phyloP scores from a whole-genome alignment of 2,329 filamentous ascomycete species.

The Cordyceps farinosa region DNA sequence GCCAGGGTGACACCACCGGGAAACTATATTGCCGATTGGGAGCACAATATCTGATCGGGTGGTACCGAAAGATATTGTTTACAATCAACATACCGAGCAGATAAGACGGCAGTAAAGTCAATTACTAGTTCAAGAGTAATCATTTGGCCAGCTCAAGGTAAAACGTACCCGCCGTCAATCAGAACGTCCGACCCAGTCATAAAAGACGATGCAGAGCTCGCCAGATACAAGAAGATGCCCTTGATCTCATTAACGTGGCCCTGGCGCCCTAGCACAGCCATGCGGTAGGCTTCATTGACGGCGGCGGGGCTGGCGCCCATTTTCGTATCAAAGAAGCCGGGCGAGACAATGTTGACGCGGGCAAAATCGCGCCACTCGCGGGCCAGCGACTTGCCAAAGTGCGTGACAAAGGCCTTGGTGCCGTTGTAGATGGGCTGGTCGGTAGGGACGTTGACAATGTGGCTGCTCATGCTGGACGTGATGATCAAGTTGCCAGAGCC shows the following conservation, averaged over 20 bases:
- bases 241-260: slow-evolving; percentile 15
- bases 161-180: slow-evolving; percentile 40
- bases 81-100: no score
- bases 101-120: no score
- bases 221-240: slow-evolving; percentile 47
- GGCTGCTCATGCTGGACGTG: slow-evolving; percentile 47
- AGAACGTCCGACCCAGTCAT: slow-evolving; percentile 48
- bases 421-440: slow-evolving; percentile 56
- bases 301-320: slow-evolving; percentile 45
- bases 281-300: slow-evolving; percentile 45
- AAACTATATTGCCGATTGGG: no score
- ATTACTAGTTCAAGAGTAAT: no score
- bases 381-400: slow-evolving; percentile 53
- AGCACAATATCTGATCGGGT: background rate
- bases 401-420: slow-evolving; percentile 53
- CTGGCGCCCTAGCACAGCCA: slow-evolving; percentile 36
- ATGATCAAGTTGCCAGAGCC: slow-evolving; percentile 50
- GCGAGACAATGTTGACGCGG: slow-evolving; percentile 50
- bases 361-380: slow-evolving; percentile 56
- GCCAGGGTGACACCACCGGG: no score
- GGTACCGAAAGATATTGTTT: no score
- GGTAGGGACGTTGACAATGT: slow-evolving; percentile 49
- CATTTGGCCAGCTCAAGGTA: slow-evolving; percentile 22
- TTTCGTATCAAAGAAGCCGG: slow-evolving; percentile 52
- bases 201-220: slow-evolving; percentile 49